A percentile compares a stretch with the other conserved stretches of the same genome.
Conservation (phyloP, 805 yeast species). For the Lachancea nothofagi region DNA sequence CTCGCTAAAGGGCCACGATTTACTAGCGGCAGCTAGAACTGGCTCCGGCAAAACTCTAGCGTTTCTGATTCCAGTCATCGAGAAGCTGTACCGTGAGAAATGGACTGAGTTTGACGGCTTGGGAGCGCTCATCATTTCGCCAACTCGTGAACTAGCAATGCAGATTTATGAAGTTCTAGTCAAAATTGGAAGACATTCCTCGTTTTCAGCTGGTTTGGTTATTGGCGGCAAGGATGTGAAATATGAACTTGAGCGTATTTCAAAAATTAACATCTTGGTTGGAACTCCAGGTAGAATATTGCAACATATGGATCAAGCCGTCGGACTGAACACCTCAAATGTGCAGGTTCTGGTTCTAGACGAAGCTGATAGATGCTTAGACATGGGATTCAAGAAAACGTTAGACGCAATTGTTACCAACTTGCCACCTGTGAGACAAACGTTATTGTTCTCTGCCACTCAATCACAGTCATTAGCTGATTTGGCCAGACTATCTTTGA, state of each 20-base stretch:
- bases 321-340: constrained; percentile 68
- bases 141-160: constrained; percentile 86
- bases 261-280: constrained; percentile 72
- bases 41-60: constrained; percentile 85
- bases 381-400: constrained; percentile 86
- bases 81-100: constrained; percentile 56
- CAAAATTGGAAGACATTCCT: constrained; percentile 69
- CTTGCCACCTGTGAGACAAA: constrained; percentile 76
- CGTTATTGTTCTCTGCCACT: constrained; percentile 82
- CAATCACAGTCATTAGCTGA: constrained; percentile 79
- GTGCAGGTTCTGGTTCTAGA: constrained; percentile 77
- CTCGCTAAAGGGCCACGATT: constrained; percentile 70
- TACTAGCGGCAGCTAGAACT: constrained; percentile 84
- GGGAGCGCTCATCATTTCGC: constrained; percentile 85
- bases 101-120: constrained; percentile 85
- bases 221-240: constrained; percentile 90
- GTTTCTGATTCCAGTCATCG: constrained; percentile 74
- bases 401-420: constrained; percentile 74
- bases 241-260: constrained; percentile 74
- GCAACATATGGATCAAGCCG: constrained; percentile 88
- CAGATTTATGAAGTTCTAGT: constrained; percentile 84
- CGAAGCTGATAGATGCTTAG: constrained; percentile 89
- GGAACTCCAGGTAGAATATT: constrained; percentile 90
- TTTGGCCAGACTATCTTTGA: constrained; percentile 61
- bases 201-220: constrained; percentile 83